Conservation (phyloP, 129 eudicot genomes). For the Centrapalus pauciflorus region DNA sequence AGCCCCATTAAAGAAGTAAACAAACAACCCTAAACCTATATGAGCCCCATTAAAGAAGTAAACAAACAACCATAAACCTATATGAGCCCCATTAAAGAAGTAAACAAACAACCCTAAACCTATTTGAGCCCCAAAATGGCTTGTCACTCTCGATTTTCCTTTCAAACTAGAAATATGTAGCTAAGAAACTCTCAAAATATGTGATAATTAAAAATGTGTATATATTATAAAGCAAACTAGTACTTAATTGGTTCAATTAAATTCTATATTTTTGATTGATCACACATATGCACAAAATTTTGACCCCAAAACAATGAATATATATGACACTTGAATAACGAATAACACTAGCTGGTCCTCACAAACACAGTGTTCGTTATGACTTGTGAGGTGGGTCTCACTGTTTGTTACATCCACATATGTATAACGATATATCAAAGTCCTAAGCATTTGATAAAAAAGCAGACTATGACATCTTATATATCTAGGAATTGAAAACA, state of each 20-base stretch:
- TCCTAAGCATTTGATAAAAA: too few relatives aligned
- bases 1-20: too few relatives aligned
- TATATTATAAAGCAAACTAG: background rate
- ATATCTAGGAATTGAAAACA: too few relatives aligned
- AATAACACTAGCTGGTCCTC: background rate
- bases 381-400: background rate
- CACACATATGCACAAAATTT: too few relatives aligned
- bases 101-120: background rate
- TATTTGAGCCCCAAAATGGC: background rate
- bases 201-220: background rate
- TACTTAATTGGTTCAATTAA: background rate
- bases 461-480: too few relatives aligned
- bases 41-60: too few relatives aligned
- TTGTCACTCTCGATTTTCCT: background rate
- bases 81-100: too few relatives aligned
- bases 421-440: too few relatives aligned
- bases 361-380: background rate
- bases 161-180: background rate
- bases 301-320: background rate
- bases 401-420: background rate
- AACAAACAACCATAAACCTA: background rate
- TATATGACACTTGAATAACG: background rate
- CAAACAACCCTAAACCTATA: background rate
- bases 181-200: background rate
- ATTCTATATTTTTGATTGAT: background rate